Percentiles rank a stretch among this genome's conserved stretches.
These are phyloP conservation scores for Polychaeton citri DNA, from an alignment of 2,329 filamentous ascomycete genomes.

Conservation along the genomic window DNA sequence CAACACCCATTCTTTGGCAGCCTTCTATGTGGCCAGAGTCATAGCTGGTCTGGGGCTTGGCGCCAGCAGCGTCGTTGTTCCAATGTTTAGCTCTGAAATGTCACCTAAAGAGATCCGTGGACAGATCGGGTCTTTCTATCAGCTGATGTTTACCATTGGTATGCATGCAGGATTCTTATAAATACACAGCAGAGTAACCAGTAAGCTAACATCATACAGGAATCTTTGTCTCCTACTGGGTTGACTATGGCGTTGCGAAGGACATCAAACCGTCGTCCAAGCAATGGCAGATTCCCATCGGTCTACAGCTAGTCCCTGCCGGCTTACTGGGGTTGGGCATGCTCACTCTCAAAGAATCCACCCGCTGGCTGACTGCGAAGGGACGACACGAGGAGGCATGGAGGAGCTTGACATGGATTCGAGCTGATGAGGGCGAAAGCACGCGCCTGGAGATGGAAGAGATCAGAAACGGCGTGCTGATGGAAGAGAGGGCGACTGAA, in stretches of 20 bases:
- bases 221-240: conserved; percentile 41
- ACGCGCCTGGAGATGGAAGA: conserved; percentile 36
- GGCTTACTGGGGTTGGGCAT: conserved; percentile 36
- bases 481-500: conserved; percentile 30
- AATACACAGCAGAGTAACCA: background rate
- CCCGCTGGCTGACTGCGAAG: conserved; percentile 37
- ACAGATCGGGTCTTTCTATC: conserved; percentile 38
- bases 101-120: conserved; percentile 32
- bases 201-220: too few species aligned
- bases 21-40: conserved; percentile 35
- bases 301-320: conserved; percentile 36
- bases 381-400: conserved; percentile 34
- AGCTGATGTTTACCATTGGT: conserved; percentile 38
- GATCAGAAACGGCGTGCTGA: conserved; percentile 34
- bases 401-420: conserved; percentile 38
- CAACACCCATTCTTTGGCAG: conserved; percentile 30
- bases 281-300: conserved; percentile 46
- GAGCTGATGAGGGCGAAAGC: conserved; percentile 27
- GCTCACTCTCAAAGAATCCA: conserved; percentile 36
- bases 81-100: conserved; percentile 30
- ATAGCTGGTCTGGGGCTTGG: conserved; percentile 37
- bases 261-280: conserved; percentile 20
- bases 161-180: conserved; percentile 1
- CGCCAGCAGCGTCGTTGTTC: conserved; percentile 30
- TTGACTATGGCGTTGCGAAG: conserved; percentile 33